Percentiles rank a stretch among this genome's conserved stretches.
Conservation (phyloP, 495 filamentous ascomycete genomes). For the Terfezia boudieri region DNA sequence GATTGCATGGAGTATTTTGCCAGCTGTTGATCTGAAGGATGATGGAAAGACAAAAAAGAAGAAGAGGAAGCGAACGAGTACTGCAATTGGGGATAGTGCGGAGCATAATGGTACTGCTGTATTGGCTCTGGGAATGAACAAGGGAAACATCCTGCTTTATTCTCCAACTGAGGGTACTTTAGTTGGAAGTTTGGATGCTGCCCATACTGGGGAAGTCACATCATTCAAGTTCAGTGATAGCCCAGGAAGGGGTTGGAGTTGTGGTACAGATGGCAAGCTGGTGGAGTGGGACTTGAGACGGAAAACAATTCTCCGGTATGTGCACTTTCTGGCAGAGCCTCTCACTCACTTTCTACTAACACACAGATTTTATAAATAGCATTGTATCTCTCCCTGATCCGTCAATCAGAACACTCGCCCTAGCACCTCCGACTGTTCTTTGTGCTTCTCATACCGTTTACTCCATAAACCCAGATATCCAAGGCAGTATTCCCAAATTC, state of each 20-base stretch:
- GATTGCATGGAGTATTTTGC: slow-evolving; percentile 30
- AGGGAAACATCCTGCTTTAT: slow-evolving; percentile 32
- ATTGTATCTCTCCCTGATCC: slow-evolving; percentile 27
- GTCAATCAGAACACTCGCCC: slow-evolving; percentile 24
- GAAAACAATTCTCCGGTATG: slow-evolving; percentile 27
- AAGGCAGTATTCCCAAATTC: slow-evolving; percentile 24
- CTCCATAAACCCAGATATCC: slow-evolving; percentile 27
- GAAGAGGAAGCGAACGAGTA: slow-evolving; percentile 34
- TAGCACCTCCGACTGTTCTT: slow-evolving; percentile 25
- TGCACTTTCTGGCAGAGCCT: neutral
- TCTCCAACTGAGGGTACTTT: slow-evolving; percentile 31
- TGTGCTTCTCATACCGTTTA: slow-evolving; percentile 35
- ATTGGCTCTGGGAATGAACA: slow-evolving; percentile 32
- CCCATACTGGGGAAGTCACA: slow-evolving; percentile 31
- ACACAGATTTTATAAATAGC: slow-evolving; percentile 15
- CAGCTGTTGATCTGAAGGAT: slow-evolving; percentile 4
- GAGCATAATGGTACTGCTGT: slow-evolving; percentile 23
- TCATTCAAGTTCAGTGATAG: slow-evolving; percentile 35
- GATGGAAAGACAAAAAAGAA: slow-evolving; percentile 25
- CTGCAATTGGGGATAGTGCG: slow-evolving; percentile 25
- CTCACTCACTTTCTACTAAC: neutral
- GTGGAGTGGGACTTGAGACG: slow-evolving; percentile 37
- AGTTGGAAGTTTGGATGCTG: slow-evolving; percentile 28
- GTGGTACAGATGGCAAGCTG: slow-evolving; percentile 35
- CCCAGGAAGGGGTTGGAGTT: slow-evolving; percentile 32